A percentile compares a stretch with the other conserved stretches of the same genome.
Evolutionary conservation across 2,329 filamentous ascomycete species (phyloP).

Genomic region (Trichothecium sympodiale): DNA sequence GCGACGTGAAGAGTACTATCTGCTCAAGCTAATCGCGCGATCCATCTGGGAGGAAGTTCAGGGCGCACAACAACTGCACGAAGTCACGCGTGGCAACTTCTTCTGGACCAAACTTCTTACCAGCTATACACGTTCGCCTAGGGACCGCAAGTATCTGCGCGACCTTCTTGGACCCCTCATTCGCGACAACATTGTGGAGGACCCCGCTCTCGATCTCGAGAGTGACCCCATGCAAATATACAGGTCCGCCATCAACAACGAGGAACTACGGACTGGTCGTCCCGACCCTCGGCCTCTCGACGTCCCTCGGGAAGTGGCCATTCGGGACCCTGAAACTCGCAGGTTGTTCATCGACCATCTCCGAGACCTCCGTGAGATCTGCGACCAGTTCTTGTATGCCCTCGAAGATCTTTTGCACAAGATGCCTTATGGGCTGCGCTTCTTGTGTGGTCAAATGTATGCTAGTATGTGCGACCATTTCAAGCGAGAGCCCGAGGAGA

Average conservation of each 20-base stretch:
- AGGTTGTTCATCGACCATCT: constrained; percentile 89
- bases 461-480: constrained; percentile 69
- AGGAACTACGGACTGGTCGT: constrained; percentile 83
- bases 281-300: constrained; percentile 73
- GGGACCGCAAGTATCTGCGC: constrained; percentile 84
- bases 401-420: constrained; percentile 75
- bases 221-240: constrained; percentile 98
- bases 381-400: constrained; percentile 75
- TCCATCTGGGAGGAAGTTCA: constrained; percentile 83
- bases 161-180: constrained; percentile 78
- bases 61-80: constrained; percentile 59
- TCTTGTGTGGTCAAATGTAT: constrained; percentile 77
- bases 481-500: constrained; percentile 64
- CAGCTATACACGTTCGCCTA: constrained; percentile 82
- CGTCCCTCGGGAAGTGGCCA: constrained; percentile 85
- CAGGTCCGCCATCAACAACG: constrained; percentile 88
- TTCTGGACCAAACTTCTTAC: constrained; percentile 84
- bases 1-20: constrained; percentile 89
- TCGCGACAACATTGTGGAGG: constrained; percentile 85
- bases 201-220: constrained; percentile 81
- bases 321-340: constrained; percentile 86
- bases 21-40: constrained; percentile 75
- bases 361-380: constrained; percentile 87
- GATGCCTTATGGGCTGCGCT: constrained; percentile 89
- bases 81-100: constrained; percentile 80